Conservation (phyloP, 768 basidiomycete genomes). For the Guyanaporus albipodus region DNA sequence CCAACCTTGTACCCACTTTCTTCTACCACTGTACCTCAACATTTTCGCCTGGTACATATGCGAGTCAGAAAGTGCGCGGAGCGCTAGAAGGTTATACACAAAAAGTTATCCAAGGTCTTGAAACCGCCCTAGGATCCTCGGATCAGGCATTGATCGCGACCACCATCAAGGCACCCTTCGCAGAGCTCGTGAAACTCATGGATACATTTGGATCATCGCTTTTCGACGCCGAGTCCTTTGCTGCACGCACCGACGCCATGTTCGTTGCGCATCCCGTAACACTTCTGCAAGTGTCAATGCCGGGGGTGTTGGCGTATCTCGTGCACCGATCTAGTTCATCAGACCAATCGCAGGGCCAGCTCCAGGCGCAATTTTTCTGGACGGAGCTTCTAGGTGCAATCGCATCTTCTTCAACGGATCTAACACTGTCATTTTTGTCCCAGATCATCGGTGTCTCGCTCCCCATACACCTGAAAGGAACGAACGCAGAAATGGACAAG, state of each 20-base stretch:
- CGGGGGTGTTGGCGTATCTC: constrained; percentile 52
- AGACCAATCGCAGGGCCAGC: constrained; percentile 4
- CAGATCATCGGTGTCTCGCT: constrained; percentile 38
- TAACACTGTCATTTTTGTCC: constrained; percentile 39
- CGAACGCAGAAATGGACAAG: constrained; percentile 41
- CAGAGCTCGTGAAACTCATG: constrained; percentile 39
- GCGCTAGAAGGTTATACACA: constrained; percentile 15
- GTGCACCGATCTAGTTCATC: constrained; percentile 13
- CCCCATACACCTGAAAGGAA: constrained; percentile 44
- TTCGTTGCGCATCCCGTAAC: constrained; percentile 35
- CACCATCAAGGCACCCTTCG: constrained; percentile 22
- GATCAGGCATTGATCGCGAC: neutral
- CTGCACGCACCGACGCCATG: constrained; percentile 43
- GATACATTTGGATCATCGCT: constrained; percentile 49
- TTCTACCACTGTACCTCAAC: constrained; percentile 43
- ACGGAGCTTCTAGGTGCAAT: constrained; percentile 39
- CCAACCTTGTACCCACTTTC: constrained; percentile 39
- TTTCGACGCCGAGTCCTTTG: constrained; percentile 41
- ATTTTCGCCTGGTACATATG: constrained; percentile 25
- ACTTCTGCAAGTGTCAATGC: constrained; percentile 40
- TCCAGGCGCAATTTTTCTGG: constrained; percentile 20
- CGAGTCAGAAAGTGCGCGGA: constrained; percentile 8
- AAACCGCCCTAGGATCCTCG: constrained; percentile 8
- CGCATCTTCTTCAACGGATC: constrained; percentile 29
- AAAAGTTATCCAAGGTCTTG: constrained; percentile 25